Conservation (phyloP, 352 stramenopile species). For the Achlya hypogyna region DNA sequence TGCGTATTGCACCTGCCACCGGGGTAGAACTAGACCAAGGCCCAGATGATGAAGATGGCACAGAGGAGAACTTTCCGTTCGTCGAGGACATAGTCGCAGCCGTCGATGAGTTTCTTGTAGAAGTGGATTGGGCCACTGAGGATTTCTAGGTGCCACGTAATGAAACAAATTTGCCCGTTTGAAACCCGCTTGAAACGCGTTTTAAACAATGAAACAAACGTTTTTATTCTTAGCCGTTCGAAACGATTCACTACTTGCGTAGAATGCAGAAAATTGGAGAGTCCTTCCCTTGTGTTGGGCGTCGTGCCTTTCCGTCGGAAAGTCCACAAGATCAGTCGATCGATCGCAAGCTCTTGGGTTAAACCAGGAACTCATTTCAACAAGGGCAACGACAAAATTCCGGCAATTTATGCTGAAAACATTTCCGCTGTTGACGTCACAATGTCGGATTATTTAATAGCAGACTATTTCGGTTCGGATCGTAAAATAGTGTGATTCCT, state of each 20-base stretch:
- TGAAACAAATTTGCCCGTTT: neutral
- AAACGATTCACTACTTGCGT: neutral
- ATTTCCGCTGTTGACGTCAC: too few relatives aligned
- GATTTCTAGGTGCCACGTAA: neutral
- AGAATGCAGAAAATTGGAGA: too few relatives aligned
- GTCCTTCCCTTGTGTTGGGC: too few relatives aligned
- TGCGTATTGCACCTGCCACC: neutral
- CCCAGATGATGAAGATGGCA: neutral
- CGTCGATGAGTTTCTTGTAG: neutral
- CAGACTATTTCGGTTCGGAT: too few relatives aligned
- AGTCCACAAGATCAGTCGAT: too few relatives aligned
- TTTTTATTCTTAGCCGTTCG: neutral
- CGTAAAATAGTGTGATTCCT: too few relatives aligned
- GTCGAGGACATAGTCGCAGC: neutral
- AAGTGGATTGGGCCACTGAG: neutral
- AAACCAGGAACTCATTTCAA: too few relatives aligned
- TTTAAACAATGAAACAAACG: neutral
- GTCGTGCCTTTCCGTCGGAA: too few relatives aligned
- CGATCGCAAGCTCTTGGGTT: too few relatives aligned
- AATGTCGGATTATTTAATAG: too few relatives aligned
- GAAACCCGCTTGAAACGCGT: neutral
- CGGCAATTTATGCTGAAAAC: too few relatives aligned
- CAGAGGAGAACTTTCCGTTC: neutral
- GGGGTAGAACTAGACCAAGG: neutral
- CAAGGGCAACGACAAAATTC: too few relatives aligned